phyloP scores from a whole-genome alignment of 2,329 filamentous ascomycete genomes.

The Stylonectria norvegica region DNA sequence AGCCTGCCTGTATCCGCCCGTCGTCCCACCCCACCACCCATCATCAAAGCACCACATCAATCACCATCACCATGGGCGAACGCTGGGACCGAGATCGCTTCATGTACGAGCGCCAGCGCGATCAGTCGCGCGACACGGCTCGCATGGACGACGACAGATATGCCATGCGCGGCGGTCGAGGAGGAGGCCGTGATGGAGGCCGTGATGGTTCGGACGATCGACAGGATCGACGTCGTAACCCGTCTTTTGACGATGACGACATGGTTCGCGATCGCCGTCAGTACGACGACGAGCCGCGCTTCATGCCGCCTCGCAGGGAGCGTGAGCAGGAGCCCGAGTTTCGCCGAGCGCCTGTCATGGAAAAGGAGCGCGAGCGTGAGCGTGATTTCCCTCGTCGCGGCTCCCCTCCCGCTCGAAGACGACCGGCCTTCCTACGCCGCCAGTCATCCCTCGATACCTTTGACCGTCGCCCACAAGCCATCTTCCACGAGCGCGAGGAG shows the following conservation, averaged over 20 bases:
- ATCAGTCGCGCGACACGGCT: constrained; percentile 43
- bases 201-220: constrained; percentile 48
- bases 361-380: constrained; percentile 53
- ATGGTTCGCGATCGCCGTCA: constrained; percentile 49
- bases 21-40: constrained; percentile 6
- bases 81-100: constrained; percentile 56
- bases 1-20: constrained; percentile 9
- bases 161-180: constrained; percentile 34
- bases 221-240: constrained; percentile 43
- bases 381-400: constrained; percentile 39
- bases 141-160: constrained; percentile 48
- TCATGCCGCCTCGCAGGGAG: constrained; percentile 31
- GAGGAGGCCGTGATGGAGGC: constrained; percentile 32
- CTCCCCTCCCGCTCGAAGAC: constrained; percentile 52
- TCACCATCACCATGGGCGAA: constrained; percentile 29
- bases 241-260: constrained; percentile 48
- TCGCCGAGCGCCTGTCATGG: constrained; percentile 55
- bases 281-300: constrained; percentile 52
- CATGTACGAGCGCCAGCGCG: constrained; percentile 35
- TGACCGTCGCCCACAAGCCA: constrained; percentile 64
- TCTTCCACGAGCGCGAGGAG: constrained; percentile 56
- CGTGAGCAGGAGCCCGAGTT: constrained; percentile 36
- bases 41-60: constrained; percentile 4
- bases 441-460: constrained; percentile 91
- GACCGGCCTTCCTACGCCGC: constrained; percentile 68